Conservation (phyloP, 208 protist species). For the Trypanosoma cruzi region DNA sequence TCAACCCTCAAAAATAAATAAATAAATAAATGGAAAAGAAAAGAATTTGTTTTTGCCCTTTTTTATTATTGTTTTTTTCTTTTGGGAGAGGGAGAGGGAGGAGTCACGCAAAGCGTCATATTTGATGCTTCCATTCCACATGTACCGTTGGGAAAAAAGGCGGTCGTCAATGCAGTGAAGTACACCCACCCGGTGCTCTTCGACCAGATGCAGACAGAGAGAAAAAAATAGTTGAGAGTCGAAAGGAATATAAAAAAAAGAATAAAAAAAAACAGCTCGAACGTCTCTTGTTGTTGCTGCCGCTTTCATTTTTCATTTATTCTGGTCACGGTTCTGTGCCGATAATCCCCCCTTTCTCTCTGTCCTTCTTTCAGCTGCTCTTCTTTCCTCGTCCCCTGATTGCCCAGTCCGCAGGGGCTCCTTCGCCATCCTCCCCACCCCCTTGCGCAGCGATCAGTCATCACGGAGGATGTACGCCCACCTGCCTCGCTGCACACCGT, state of each 20-base stretch:
- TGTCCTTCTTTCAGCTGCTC: neutral
- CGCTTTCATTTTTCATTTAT: neutral
- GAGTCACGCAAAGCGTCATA: neutral
- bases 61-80: too few species aligned
- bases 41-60: too few species aligned
- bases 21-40: neutral
- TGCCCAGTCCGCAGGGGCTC: neutral
- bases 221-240: neutral
- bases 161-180: neutral
- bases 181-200: neutral
- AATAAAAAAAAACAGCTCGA: neutral
- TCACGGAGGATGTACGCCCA: conserved; percentile 67
- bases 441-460: conserved; percentile 31
- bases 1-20: neutral
- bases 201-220: neutral
- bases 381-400: neutral
- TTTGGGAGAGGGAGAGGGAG: neutral
- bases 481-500: conserved; percentile 46
- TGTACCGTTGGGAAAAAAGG: neutral
- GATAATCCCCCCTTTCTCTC: neutral
- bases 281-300: neutral
- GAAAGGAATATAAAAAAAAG: neutral
- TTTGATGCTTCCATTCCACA: neutral
- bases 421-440: neutral
- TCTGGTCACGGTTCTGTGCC: neutral